phyloP scores from a whole-genome alignment of 768 basidiomycete genomes.

The Nidularia sp. region DNA sequence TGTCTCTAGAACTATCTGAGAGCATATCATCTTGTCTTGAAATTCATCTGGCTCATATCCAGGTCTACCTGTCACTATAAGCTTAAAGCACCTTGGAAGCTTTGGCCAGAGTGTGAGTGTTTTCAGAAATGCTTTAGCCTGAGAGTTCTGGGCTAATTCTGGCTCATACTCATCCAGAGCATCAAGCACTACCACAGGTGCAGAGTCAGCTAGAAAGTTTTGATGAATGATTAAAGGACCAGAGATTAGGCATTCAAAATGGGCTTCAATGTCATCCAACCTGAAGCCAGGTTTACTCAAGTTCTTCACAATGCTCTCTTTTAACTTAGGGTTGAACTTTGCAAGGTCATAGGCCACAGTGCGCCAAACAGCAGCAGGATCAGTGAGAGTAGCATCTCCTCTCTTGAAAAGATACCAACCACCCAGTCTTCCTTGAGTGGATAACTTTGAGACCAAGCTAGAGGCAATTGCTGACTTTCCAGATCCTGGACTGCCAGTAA shows the following conservation, averaged over 20 bases:
- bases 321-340: background rate
- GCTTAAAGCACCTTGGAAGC: background rate
- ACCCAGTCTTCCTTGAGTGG: background rate
- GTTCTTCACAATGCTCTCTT: background rate
- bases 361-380: background rate
- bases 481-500: background rate
- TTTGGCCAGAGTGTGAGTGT: background rate
- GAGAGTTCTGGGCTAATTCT: background rate
- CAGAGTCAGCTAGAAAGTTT: background rate
- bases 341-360: background rate
- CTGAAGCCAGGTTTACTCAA: background rate
- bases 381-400: background rate
- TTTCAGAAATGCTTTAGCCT: background rate
- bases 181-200: background rate
- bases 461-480: background rate
- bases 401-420: background rate
- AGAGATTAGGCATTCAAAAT: background rate
- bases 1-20: no score
- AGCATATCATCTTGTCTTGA: no score
- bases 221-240: background rate
- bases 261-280: background rate
- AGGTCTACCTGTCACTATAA: background rate
- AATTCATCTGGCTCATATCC: no score
- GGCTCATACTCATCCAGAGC: background rate
- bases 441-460: background rate